Conservation (phyloP, 495 filamentous ascomycete genomes). For the Trichoderma erinaceum region DNA sequence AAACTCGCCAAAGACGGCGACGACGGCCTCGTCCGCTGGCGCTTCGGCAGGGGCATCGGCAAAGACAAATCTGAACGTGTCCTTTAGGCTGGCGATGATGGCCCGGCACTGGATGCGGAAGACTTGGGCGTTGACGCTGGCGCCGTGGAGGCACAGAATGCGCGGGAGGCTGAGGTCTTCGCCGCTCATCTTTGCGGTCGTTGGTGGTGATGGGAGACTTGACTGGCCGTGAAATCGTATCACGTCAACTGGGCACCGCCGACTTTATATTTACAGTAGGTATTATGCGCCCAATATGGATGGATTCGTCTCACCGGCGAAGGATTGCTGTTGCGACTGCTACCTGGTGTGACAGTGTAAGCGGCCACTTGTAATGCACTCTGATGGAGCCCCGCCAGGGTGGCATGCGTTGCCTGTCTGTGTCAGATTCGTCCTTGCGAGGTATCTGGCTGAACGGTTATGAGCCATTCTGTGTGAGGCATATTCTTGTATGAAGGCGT, state of each 20-base stretch:
- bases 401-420: neutral
- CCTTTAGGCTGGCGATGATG: conserved; percentile 37
- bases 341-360: neutral
- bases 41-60: conserved; percentile 52
- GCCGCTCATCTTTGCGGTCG: conserved; percentile 11
- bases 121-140: conserved; percentile 55
- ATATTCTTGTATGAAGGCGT: neutral
- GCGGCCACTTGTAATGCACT: neutral
- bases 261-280: too few species aligned
- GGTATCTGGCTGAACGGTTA: neutral
- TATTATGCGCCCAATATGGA: too few species aligned
- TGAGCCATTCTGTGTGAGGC: neutral
- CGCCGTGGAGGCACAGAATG: conserved; percentile 64
- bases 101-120: conserved; percentile 54
- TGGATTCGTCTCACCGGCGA: neutral
- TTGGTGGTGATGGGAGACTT: neutral
- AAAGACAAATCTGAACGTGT: conserved; percentile 53
- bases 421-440: neutral
- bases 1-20: conserved; percentile 46
- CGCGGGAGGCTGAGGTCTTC: conserved; percentile 44
- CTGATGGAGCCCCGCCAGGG: neutral
- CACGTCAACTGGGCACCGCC: too few species aligned
- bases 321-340: neutral
- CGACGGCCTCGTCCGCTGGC: conserved; percentile 44
- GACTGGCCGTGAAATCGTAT: too few species aligned